Conservation (phyloP, 2,329 filamentous ascomycete genomes). For the Trichoderma harzianum region DNA sequence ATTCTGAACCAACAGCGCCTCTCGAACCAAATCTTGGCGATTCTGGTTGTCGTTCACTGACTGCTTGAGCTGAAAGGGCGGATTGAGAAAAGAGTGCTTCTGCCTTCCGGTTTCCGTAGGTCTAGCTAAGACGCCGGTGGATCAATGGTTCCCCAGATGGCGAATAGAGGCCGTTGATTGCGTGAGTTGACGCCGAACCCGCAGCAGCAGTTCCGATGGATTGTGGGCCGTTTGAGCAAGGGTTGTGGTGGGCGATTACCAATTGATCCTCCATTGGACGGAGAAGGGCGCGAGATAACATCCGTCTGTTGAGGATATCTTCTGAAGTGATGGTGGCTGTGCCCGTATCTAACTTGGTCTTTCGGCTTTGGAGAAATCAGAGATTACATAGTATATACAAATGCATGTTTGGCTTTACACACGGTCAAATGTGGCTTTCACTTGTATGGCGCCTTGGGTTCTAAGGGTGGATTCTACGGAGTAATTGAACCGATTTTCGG, state of each 20-base stretch:
- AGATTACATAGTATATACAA: not conserved
- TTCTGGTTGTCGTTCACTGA: not conserved
- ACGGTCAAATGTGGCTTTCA: not conserved
- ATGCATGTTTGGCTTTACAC: not conserved
- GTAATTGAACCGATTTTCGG: not conserved
- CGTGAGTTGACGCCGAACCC: not conserved
- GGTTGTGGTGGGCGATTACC: not conserved
- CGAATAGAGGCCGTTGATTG: slow-evolving; percentile 9
- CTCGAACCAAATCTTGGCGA: not conserved
- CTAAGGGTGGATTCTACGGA: not conserved
- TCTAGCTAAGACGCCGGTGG: not conserved
- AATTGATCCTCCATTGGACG: not conserved
- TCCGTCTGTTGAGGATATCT: not conserved
- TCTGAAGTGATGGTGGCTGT: not conserved
- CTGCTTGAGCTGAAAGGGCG: not conserved
- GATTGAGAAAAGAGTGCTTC: not conserved
- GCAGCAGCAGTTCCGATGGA: not conserved
- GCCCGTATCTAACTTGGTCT: not conserved
- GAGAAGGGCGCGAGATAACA: not conserved
- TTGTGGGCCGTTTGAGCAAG: not conserved
- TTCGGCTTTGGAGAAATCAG: not conserved
- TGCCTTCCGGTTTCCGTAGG: not conserved
- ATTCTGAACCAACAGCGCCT: not conserved
- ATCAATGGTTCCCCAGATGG: not conserved
- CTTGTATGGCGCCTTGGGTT: not conserved